phyloP scores from a whole-genome alignment of 108 stramenopile species.

The Pseudonitzschia pungens region DNA sequence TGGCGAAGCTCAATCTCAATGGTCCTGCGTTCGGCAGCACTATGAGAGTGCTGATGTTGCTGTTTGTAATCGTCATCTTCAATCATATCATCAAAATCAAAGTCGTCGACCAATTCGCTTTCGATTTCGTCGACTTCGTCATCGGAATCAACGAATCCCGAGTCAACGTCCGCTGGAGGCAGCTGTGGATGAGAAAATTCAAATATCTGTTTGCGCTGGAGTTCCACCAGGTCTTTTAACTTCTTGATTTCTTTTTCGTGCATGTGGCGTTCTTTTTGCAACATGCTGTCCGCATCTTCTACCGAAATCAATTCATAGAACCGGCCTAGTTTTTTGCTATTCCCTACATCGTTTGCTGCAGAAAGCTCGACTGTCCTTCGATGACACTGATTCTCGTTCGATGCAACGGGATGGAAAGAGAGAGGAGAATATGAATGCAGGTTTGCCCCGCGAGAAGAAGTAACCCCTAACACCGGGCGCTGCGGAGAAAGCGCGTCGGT shows the following conservation, averaged over 20 bases:
- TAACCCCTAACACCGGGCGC: neutral
- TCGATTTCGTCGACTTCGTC: neutral
- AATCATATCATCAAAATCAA: neutral
- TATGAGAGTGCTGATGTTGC: neutral
- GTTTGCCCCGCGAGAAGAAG: neutral
- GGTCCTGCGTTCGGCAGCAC: constrained; percentile 1
- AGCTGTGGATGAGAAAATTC: neutral
- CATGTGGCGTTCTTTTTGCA: neutral
- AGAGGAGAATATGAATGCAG: neutral
- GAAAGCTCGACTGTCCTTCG: neutral
- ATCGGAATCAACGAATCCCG: neutral
- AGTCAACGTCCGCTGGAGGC: neutral
- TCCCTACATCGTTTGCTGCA: neutral
- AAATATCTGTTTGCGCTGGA: neutral
- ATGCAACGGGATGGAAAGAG: neutral
- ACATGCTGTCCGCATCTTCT: constrained; percentile 4
- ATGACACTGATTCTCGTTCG: neutral
- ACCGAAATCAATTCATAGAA: neutral
- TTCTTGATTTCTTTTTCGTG: neutral
- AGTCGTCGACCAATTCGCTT: neutral
- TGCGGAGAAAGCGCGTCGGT: neutral
- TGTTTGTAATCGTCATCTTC: constrained; percentile 1
- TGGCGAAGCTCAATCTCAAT: neutral
- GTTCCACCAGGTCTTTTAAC: neutral
- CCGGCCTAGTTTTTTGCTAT: neutral